Percentiles rank a stretch among this genome's conserved stretches.
Conservation (phyloP, 176 grass and related monocot genomes). For the Phragmites australis region DNA sequence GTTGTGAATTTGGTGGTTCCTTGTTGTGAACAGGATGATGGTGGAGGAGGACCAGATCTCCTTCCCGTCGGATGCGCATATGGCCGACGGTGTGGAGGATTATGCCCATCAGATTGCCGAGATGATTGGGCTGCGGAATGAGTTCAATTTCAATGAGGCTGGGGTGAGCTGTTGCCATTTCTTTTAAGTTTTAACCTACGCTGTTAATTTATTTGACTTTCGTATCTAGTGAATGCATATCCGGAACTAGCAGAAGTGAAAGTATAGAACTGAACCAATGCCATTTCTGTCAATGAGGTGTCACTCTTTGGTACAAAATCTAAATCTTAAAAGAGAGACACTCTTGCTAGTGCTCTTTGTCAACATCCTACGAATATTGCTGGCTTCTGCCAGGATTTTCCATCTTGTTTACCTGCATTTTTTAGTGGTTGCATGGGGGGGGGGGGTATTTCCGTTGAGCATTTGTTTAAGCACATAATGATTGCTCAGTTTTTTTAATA, state of each 20-base stretch:
- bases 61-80: conserved; percentile 76
- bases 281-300: neutral
- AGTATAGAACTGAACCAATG: conserved; percentile 18
- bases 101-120: conserved; percentile 96
- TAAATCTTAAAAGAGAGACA: neutral
- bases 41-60: conserved; percentile 99
- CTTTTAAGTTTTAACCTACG: conserved; percentile 8
- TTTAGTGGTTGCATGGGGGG: conserved; percentile 5
- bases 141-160: conserved; percentile 93
- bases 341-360: conserved; percentile 7
- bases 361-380: conserved; percentile 6
- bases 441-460: neutral
- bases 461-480: neutral
- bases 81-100: conserved; percentile 94
- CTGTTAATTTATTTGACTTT: neutral
- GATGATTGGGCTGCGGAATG: conserved; percentile 94
- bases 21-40: conserved; percentile 85
- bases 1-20: conserved; percentile 29
- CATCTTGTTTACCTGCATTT: neutral
- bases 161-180: conserved; percentile 61
- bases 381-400: neutral
- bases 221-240: conserved; percentile 6
- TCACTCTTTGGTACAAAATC: conserved; percentile 8
- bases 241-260: conserved; percentile 6
- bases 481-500: neutral